Base-by-base conservation (phyloP, 306 rosid genomes). In the Crotalaria pallida region DNA sequence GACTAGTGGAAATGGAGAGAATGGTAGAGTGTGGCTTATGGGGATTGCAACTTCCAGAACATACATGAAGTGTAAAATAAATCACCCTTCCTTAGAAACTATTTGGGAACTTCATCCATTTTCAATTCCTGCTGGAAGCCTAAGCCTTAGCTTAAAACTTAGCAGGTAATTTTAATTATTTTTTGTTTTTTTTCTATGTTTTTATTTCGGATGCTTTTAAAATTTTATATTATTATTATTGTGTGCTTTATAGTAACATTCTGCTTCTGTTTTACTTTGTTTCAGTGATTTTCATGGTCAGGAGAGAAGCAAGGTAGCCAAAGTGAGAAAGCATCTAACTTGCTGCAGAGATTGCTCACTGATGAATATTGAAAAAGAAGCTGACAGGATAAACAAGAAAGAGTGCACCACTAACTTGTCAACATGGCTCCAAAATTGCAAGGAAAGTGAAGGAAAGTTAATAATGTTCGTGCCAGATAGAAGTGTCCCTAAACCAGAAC, bases 81-180 rank as follows among this genome's bases (percentile, higher is more conserved):
- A 86, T 41, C 77, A 80, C 10, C 89, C 91, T 60, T 86, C 96
- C 10, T 65, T 88, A 12, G 91, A 88, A 77, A 31, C 86, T 21
- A 64, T 88, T 36, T 86, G 83, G 96, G 87, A 87, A 44, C 91
- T 88, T 76, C 89, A 86, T 9, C 91, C 95, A 64, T 79, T 82
- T n/a, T 73, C 82, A 1, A 65, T 82, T 72, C 95, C 95, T 16
- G 85, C 71, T 70, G 88, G 84, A 26, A 79, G 86, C 75, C 79
- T 88, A 53, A 86, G 76, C 82, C 77, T 88, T 6, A 81, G 84
- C 44, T 88, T 88, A 74, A 88, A 84, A 34, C 53, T 84, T 78
- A 80, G 82, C 66, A 88, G 91, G 95, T 88, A 77, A 18, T 16
- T 16, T 36, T 45, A n/a, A n/a, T n/a, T n/a, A n/a, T n/a, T n/a